Base-by-base conservation (phyloP, 495 filamentous ascomycete genomes). In the Hypoxylon lienhwacheense region DNA sequence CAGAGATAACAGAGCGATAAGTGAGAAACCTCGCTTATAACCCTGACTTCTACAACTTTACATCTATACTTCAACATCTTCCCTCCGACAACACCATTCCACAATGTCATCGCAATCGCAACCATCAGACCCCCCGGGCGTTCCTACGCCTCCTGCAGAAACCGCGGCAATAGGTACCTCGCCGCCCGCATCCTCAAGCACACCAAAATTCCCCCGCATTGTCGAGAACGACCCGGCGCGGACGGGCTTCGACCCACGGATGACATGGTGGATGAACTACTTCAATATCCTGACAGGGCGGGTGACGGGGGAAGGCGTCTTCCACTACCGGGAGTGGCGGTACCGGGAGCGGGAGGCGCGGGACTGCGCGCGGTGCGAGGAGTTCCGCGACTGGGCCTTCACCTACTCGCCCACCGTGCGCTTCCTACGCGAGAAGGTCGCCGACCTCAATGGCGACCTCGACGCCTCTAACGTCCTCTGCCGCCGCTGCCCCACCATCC, bases 351-450 rank as follows among this genome's bases (percentile, higher is more conserved):
- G 86, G 67, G 88, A 89, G 69, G 77, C 74, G 50, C 67, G 70
- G 22, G 88, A 95, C 74, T 91, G 86, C 76, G 75, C 77, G 63
- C 81, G 81, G 22, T 95, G 89, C 72, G 88, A 96, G 59, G 70
- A 82, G 14, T 79, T 88, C 64, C 81, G 87, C 15, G 86, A 91
- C 66, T 96, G 84, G 69, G 77, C 90, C 10, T 80, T 97, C 52
- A 68, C 85, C 54, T 86, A 89, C 74, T 90, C 87, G 54, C 93
- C 93, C 12, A 84, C 86, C 34, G 82, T 98, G 47, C 85, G 85
- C 24, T 98, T 91, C 78, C 70, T 98, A 70, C 77, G 78, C 31
- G 81, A 90, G 53, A 90, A 89, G 60, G 85, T 96, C 46, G 68
- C 70, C 33, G 82, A 86, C 53, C 78, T 97, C 16, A 88, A 89